These are phyloP conservation scores for Linum trigynum DNA, from an alignment of 345 rosid genomes.

Conservation along the genomic window DNA sequence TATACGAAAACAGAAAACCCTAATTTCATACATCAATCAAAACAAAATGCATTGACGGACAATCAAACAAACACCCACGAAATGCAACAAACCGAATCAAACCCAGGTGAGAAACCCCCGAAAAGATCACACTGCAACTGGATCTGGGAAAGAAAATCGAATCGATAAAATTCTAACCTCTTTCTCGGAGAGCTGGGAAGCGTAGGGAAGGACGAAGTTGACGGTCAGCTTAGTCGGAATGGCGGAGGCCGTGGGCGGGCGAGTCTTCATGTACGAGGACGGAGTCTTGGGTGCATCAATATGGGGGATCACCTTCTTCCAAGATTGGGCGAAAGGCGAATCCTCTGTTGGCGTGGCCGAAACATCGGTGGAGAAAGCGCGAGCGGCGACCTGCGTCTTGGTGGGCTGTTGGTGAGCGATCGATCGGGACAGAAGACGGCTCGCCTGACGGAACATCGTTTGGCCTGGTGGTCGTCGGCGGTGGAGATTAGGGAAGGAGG, in stretches of 20 bases:
- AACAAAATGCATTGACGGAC: not conserved
- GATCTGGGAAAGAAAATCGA: not conserved
- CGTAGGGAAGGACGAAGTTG: conserved; percentile 73
- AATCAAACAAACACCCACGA: not conserved
- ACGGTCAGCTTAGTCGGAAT: conserved; percentile 76
- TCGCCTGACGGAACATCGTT: conserved; percentile 33
- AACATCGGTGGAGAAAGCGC: conserved; percentile 26
- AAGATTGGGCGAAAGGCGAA: conserved; percentile 30
- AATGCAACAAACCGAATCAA: not conserved
- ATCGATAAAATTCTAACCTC: conserved; percentile 22
- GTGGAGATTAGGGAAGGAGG: not conserved
- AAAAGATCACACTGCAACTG: not conserved
- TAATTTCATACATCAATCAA: not conserved
- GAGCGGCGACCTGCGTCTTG: not conserved
- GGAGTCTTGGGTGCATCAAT: conserved; percentile 42
- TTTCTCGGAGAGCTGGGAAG: conserved; percentile 31
- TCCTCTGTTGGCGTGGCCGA: conserved; percentile 21
- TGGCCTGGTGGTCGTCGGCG: not conserved
- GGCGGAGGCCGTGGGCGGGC: conserved; percentile 46
- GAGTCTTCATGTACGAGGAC: conserved; percentile 33
- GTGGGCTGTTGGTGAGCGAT: not conserved
- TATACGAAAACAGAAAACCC: not conserved
- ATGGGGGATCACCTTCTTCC: conserved; percentile 37
- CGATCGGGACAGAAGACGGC: conserved; percentile 16
- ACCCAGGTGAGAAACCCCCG: not conserved